These are phyloP conservation scores for Penicillium sp. DNA, from an alignment of 2,329 filamentous ascomycete species.

Conservation along the genomic window DNA sequence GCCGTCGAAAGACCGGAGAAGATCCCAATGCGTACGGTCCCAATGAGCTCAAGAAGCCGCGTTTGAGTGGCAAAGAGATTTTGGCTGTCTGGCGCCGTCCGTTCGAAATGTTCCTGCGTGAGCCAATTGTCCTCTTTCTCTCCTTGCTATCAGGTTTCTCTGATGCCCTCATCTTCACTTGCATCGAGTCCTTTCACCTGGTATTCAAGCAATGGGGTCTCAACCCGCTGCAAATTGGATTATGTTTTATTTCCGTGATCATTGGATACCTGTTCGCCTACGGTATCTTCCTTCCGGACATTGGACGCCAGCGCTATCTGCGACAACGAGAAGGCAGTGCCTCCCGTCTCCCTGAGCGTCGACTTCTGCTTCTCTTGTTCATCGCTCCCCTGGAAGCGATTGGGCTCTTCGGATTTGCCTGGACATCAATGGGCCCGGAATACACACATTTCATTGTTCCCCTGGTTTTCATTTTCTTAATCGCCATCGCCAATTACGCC, in stretches of 20 bases:
- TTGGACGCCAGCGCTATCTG: slow-evolving; percentile 39
- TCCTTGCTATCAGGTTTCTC: slow-evolving; percentile 66
- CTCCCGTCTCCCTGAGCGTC: slow-evolving; percentile 55
- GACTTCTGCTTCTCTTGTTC: slow-evolving; percentile 60
- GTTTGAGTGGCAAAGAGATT: slow-evolving; percentile 42
- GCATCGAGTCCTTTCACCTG: slow-evolving; percentile 52
- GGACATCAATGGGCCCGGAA: slow-evolving; percentile 47
- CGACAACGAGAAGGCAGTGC: slow-evolving; percentile 43
- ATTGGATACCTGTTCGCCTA: slow-evolving; percentile 54
- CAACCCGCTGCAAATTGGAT: slow-evolving; percentile 15
- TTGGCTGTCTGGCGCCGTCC: slow-evolving; percentile 53
- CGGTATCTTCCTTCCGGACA: slow-evolving; percentile 48
- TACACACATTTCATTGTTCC: slow-evolving; percentile 44
- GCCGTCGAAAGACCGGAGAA: slow-evolving; percentile 45
- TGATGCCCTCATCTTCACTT: slow-evolving; percentile 62
- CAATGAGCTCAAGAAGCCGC: slow-evolving; percentile 42
- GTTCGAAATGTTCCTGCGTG: slow-evolving; percentile 64
- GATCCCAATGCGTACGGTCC: slow-evolving; percentile 61
- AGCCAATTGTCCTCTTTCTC: slow-evolving; percentile 64
- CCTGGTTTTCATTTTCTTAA: slow-evolving; percentile 7
- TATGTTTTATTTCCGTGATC: slow-evolving; percentile 34
- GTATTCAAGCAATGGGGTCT: slow-evolving; percentile 45
- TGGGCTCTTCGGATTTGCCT: slow-evolving; percentile 55
- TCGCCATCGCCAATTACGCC: slow-evolving; percentile 16
- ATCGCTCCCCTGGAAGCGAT: slow-evolving; percentile 56